These are phyloP conservation scores for Pseudocercospora musae DNA, from an alignment of 2,329 filamentous ascomycete genomes.

Conservation along the genomic window DNA sequence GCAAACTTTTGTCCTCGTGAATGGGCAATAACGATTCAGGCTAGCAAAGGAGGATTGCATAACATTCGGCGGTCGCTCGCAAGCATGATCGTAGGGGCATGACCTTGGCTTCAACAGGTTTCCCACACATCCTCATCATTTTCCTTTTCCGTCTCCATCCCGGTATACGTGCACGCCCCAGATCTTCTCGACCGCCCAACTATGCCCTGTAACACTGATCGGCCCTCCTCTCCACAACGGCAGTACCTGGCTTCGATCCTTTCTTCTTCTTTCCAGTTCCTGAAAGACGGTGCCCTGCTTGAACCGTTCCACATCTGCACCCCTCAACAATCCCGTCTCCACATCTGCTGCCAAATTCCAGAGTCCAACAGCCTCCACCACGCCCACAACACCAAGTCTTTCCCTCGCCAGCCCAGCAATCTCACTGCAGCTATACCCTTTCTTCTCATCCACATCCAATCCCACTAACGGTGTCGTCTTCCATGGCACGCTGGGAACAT, in stretches of 20 bases:
- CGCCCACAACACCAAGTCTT: constrained; percentile 22
- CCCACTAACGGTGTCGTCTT: constrained; percentile 31
- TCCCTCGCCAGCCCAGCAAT: constrained; percentile 26
- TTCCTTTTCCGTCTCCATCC: constrained; percentile 22
- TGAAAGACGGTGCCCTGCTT: constrained; percentile 33
- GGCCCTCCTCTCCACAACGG: constrained; percentile 38
- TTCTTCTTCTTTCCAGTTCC: constrained; percentile 30
- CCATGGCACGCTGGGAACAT: constrained; percentile 34
- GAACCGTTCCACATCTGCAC: constrained; percentile 34
- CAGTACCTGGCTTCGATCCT: constrained; percentile 33
- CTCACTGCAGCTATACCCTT: constrained; percentile 30
- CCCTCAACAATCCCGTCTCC: constrained; percentile 30
- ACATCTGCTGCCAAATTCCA: constrained; percentile 36
- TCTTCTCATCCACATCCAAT: constrained; percentile 32
- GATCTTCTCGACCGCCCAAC: constrained; percentile 33
- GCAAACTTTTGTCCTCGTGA: background rate
- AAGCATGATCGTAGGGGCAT: background rate
- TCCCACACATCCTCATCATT: constrained; percentile 19
- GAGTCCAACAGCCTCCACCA: constrained; percentile 33
- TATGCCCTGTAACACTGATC: constrained; percentile 33
- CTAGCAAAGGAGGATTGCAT: background rate
- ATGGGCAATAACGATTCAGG: background rate
- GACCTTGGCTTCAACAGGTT: background rate
- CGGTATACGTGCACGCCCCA: constrained; percentile 35
- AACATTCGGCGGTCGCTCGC: background rate